Evolutionary conservation across 75 land plant species (phyloP).

Genomic region (Pinus taeda): DNA sequence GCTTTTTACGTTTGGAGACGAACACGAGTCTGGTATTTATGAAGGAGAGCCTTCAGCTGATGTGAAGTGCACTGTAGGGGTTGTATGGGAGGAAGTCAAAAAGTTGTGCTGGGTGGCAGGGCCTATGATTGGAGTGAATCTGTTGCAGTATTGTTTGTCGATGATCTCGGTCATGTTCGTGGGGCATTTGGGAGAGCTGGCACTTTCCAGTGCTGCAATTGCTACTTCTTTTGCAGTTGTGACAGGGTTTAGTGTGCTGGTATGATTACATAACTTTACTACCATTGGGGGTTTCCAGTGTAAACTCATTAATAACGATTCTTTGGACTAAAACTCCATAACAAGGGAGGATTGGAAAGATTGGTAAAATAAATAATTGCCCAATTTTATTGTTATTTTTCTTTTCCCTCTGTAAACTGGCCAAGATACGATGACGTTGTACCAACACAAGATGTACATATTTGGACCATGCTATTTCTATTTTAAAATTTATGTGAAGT

Average conservation of each 20-base stretch:
- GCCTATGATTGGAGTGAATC: constrained; percentile 43
- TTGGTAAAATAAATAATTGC: too few relatives aligned
- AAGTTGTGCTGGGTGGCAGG: constrained; percentile 44
- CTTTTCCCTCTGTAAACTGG: neutral
- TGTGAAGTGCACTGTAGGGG: too few relatives aligned
- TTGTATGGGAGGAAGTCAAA: constrained; percentile 30
- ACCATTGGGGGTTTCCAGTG: neutral
- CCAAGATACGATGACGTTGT: neutral
- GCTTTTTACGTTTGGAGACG: neutral
- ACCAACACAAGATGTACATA: too few relatives aligned
- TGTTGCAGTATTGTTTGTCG: constrained; percentile 39
- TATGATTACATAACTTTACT: neutral
- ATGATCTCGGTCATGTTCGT: constrained; percentile 65
- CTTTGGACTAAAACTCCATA: neutral
- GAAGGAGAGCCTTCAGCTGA: neutral
- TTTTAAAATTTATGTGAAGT: too few relatives aligned
- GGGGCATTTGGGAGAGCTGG: constrained; percentile 60
- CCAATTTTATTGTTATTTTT: too few relatives aligned
- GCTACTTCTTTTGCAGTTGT: constrained; percentile 62
- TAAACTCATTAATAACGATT: neutral
- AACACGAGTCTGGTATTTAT: neutral
- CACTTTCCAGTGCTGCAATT: constrained; percentile 65
- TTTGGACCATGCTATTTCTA: too few relatives aligned
- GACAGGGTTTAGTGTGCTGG: constrained; percentile 57
- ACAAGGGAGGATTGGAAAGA: neutral